Conservation (phyloP, 495 filamentous ascomycete species). For the Xylaria curta region DNA sequence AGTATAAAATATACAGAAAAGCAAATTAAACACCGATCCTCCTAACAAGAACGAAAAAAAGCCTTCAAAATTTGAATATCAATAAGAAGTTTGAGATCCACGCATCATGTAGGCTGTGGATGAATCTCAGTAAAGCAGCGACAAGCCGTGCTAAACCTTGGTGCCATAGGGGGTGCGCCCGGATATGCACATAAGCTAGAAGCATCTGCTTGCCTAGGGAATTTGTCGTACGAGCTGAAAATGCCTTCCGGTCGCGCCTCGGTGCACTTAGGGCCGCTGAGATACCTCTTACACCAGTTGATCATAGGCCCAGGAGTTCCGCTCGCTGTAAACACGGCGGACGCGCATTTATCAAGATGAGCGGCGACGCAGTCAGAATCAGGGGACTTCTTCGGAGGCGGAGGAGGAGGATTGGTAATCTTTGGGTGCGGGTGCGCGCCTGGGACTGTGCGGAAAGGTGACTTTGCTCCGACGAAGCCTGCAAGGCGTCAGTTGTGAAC, state of each 20-base stretch:
- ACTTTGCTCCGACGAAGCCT: neutral
- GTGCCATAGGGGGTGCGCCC: neutral
- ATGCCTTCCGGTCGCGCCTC: neutral
- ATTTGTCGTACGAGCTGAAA: conserved; percentile 2
- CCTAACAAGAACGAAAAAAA: neutral
- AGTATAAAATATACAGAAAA: neutral
- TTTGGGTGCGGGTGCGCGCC: neutral
- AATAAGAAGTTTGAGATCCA: neutral
- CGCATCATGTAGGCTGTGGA: conserved; percentile 6
- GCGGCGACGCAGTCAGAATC: neutral
- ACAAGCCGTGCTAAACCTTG: conserved; percentile 8
- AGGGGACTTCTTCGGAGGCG: neutral
- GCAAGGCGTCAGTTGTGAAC: neutral
- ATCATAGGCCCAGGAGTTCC: conserved; percentile 15
- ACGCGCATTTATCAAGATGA: neutral
- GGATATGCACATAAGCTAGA: conserved; percentile 11
- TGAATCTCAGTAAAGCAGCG: neutral
- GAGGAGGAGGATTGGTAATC: neutral
- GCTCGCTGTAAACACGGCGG: conserved; percentile 5
- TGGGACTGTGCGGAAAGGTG: too few species aligned
- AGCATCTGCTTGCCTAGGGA: neutral
- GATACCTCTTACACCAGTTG: conserved; percentile 15
- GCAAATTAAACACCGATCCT: neutral
- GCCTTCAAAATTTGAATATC: neutral
- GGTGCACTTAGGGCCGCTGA: neutral